Percentiles rank a stretch among this genome's conserved stretches.
Conservation (phyloP, 306 rosid genomes). For the Macrotyloma uniflorum region DNA sequence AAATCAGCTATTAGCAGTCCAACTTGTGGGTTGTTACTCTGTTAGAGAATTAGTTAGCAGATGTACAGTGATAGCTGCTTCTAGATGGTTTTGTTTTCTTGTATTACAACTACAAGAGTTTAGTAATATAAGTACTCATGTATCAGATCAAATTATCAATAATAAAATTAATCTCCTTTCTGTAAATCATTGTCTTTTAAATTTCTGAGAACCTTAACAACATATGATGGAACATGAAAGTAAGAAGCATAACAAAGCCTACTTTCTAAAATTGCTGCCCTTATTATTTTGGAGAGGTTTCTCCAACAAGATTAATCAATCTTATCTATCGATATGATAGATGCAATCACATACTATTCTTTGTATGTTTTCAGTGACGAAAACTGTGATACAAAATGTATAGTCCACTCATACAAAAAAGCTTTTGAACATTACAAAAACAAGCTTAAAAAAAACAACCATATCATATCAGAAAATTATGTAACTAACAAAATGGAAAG, state of each 20-base stretch:
- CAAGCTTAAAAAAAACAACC: neutral
- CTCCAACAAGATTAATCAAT: constrained; percentile 20
- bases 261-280: neutral
- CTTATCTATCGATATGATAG: neutral
- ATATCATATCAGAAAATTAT: neutral
- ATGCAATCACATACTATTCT: constrained; percentile 16
- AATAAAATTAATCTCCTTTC: too few relatives aligned
- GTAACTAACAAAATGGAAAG: neutral
- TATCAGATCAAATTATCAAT: too few relatives aligned
- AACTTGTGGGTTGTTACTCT: neutral
- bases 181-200: too few relatives aligned
- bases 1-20: neutral
- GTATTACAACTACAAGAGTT: too few relatives aligned
- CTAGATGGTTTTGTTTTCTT: too few relatives aligned
- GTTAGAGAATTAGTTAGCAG: neutral
- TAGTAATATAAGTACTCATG: too few relatives aligned
- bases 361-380: constrained; percentile 1
- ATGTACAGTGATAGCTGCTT: too few relatives aligned
- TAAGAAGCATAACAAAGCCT: constrained; percentile 5
- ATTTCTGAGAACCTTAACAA: too few relatives aligned
- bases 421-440: neutral
- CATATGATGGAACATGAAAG: neutral
- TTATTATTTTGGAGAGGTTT: neutral
- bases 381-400: constrained; percentile 6
- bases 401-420: neutral